Base-by-base conservation (phyloP, 495 filamentous ascomycete genomes). In the Chlorociboria aeruginascens region DNA sequence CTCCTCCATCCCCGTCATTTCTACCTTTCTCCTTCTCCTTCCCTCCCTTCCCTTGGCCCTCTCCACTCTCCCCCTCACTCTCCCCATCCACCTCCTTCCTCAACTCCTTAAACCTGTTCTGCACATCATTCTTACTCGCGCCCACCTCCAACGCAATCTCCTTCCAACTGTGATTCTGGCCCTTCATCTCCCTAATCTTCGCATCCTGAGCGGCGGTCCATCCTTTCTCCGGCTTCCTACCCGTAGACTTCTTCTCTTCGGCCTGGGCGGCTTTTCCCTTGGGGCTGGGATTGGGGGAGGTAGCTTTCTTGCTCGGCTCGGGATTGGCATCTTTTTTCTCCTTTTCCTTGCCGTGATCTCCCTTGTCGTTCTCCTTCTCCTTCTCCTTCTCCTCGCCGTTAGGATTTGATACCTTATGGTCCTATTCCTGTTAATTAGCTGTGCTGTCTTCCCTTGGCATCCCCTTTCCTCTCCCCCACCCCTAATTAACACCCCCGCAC, bases 121-220 rank as follows among this genome's bases (percentile, higher is more conserved):
- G 14, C 13, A 48, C 28, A 16, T 50, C 50, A 16, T 45, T 58
- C 41, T 50, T 48, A 48, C 35, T 47, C 37, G 42, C 38, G 12
- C 38, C 43, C 7, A 54, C 17, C 41, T 40, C 48, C 3, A 30
- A 33, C 11, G 36, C 38, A 14, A 58, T 53, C 17, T 53, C 55
- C 47, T 56, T 56, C 50, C 50, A 59, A 16, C 32, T 39, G 33
- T 57, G 44, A 25, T 52, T 53, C 1, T 37, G 48, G 14, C 37
- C 38, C 44, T 62, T 64, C 57, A 64, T 58, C 10, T 40, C 20
- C 31, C 39, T 53, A 45, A 63, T 51, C 8, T 53, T 56, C 1
- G 43, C 28, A 30, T 62, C 60, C 40, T 59, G 51, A 17, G 32
- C 38, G 29, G 13, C 17, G 7, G 50, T 60, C 56, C 53, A 55